These are phyloP conservation scores for Brassica napus DNA, from an alignment of 345 rosid genomes.

Conservation along the genomic window DNA sequence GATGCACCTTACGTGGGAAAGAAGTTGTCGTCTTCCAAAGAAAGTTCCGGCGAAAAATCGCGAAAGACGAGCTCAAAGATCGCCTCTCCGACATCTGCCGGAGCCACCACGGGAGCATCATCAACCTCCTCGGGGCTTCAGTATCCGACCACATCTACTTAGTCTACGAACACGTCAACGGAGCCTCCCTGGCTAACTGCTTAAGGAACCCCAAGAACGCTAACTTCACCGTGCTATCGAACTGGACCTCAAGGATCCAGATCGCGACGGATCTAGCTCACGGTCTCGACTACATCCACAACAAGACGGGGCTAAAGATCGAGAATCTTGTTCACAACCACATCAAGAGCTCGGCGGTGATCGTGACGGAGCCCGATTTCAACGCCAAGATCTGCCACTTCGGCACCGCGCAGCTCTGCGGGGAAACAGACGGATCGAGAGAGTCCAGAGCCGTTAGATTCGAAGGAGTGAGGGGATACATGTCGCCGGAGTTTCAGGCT, in stretches of 20 bases:
- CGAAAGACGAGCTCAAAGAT: slow-evolving; percentile 44
- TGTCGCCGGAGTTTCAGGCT: slow-evolving; percentile 73
- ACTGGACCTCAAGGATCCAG: slow-evolving; percentile 81
- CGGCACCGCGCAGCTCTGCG: slow-evolving; percentile 80
- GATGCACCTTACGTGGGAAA: slow-evolving; percentile 60
- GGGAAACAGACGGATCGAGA: slow-evolving; percentile 42
- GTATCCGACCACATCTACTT: slow-evolving; percentile 65
- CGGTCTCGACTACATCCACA: slow-evolving; percentile 86
- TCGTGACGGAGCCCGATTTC: slow-evolving; percentile 66
- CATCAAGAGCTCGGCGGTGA: slow-evolving; percentile 65
- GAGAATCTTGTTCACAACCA: slow-evolving; percentile 65
- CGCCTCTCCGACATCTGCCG: slow-evolving; percentile 61
- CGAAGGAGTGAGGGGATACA: slow-evolving; percentile 78
- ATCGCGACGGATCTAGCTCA: slow-evolving; percentile 80
- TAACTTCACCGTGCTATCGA: slow-evolving; percentile 63
- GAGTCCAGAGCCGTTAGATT: slow-evolving; percentile 35
- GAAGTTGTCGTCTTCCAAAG: slow-evolving; percentile 72
- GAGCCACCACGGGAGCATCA: slow-evolving; percentile 72
- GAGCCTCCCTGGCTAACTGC: slow-evolving; percentile 67
- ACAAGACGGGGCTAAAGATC: slow-evolving; percentile 66
- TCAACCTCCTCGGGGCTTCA: slow-evolving; percentile 74
- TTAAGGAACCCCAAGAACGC: slow-evolving; percentile 65
- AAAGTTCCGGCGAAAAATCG: slow-evolving; percentile 60
- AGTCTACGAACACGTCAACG: slow-evolving; percentile 66
- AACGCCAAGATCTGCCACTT: slow-evolving; percentile 78